These are phyloP conservation scores for Pisolithus albus DNA, from an alignment of 768 basidiomycete species.

Conservation along the genomic window DNA sequence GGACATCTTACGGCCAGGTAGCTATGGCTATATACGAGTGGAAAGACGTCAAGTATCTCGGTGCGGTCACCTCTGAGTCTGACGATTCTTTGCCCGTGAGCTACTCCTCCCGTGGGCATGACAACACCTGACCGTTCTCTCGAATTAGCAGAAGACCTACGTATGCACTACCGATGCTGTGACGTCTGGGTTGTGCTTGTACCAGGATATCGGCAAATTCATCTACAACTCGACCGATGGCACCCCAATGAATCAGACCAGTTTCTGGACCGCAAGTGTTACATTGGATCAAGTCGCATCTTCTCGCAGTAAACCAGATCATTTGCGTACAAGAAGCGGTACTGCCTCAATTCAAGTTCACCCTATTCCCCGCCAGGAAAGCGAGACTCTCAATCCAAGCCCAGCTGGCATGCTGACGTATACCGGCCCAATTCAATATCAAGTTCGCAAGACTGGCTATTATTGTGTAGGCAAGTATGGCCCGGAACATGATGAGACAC, in stretches of 20 bases:
- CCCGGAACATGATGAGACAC: background rate
- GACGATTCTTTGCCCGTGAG: conserved; percentile 63
- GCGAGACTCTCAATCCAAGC: conserved; percentile 39
- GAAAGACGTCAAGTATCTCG: conserved; percentile 80
- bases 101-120: conserved; percentile 10
- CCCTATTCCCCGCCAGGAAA: conserved; percentile 10
- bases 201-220: conserved; percentile 76
- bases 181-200: conserved; percentile 59
- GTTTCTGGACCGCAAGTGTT: conserved; percentile 84
- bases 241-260: conserved; percentile 60
- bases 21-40: conserved; percentile 97
- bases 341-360: conserved; percentile 3
- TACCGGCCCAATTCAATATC: conserved; percentile 70
- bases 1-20: conserved; percentile 73
- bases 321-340: conserved; percentile 12
- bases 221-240: conserved; percentile 70
- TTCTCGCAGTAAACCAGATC: background rate
- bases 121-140: conserved; percentile 12
- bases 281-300: conserved; percentile 38
- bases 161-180: conserved; percentile 86
- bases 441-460: conserved; percentile 83
- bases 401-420: conserved; percentile 50
- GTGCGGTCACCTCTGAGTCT: conserved; percentile 50
- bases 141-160: conserved; percentile 73
- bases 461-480: conserved; percentile 87